Conservation (phyloP, 179 eudicot species). For the Pouteria campechiana region DNA sequence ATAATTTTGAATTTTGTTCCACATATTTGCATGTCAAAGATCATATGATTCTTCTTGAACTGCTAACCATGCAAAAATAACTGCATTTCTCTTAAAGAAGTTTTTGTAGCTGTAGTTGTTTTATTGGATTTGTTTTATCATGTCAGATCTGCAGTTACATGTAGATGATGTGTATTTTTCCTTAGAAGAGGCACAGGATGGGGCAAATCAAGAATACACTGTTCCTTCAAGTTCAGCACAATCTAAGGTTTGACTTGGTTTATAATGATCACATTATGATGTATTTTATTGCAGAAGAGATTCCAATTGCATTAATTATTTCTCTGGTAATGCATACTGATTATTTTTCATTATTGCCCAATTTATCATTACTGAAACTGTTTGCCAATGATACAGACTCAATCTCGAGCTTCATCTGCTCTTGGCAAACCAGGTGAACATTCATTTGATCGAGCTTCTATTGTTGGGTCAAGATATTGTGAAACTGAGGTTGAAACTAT, state of each 20-base stretch:
- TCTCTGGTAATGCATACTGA: slow-evolving; percentile 3
- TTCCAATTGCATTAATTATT: not conserved
- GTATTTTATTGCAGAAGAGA: no score
- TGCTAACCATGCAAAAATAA: no score
- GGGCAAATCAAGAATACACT: slow-evolving; percentile 13
- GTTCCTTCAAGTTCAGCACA: slow-evolving; percentile 13
- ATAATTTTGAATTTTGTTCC: no score
- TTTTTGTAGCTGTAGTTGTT: not conserved
- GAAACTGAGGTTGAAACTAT: slow-evolving; percentile 35
- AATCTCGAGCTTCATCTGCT: slow-evolving; percentile 32
- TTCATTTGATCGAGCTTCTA: no score
- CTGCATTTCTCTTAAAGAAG: no score
- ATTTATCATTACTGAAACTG: not conserved
- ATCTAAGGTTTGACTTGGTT: slow-evolving; percentile 35
- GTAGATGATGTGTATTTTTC: slow-evolving; percentile 93
- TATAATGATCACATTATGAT: no score
- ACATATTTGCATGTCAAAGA: no score
- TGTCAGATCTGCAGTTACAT: slow-evolving; percentile 81
- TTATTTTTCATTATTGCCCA: no score
- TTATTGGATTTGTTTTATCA: not conserved
- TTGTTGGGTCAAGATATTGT: slow-evolving; percentile 34
- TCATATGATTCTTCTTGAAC: no score
- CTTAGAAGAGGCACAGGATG: slow-evolving; percentile 40
- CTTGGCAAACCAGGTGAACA: no score
- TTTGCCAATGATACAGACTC: slow-evolving; percentile 26